These are phyloP conservation scores for Datisca glomerata DNA, from an alignment of 306 rosid species.

Conservation along the genomic window DNA sequence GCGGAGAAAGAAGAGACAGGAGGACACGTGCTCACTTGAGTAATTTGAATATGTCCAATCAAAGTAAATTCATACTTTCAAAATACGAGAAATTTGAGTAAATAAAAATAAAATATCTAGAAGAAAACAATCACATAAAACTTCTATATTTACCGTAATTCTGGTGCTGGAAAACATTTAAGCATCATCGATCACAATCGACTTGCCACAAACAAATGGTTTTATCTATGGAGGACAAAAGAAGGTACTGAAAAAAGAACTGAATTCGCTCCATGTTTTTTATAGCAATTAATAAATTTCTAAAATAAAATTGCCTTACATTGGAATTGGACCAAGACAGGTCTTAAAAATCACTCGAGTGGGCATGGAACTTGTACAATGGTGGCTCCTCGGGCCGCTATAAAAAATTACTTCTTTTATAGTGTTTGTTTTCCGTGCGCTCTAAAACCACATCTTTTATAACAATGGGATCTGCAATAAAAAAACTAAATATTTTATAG, in stretches of 20 bases:
- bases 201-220: conserved; percentile 79
- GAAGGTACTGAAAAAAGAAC: conserved; percentile 47
- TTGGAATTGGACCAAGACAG: conserved; percentile 87
- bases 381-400: conserved; percentile 75
- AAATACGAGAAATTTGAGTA: not conserved
- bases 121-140: not conserved
- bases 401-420: too few species aligned
- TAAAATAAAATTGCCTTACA: conserved; percentile 35
- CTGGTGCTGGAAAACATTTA: conserved; percentile 48
- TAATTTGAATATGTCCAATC: not conserved
- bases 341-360: conserved; percentile 67
- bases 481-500: too few species aligned
- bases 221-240: conserved; percentile 82
- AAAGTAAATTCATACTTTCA: not conserved
- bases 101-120: not conserved
- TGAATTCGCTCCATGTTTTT: too few species aligned
- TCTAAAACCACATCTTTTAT: too few species aligned
- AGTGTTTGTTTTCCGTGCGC: too few species aligned
- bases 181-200: conserved; percentile 41
- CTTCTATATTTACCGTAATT: conserved; percentile 46
- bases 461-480: too few species aligned
- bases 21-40: too few species aligned
- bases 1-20: too few species aligned
- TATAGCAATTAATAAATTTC: too few species aligned
- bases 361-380: conserved; percentile 56